Conservation (phyloP, 1,284 basidiomycete species). For the Cutaneotrichosporon dermatis region DNA sequence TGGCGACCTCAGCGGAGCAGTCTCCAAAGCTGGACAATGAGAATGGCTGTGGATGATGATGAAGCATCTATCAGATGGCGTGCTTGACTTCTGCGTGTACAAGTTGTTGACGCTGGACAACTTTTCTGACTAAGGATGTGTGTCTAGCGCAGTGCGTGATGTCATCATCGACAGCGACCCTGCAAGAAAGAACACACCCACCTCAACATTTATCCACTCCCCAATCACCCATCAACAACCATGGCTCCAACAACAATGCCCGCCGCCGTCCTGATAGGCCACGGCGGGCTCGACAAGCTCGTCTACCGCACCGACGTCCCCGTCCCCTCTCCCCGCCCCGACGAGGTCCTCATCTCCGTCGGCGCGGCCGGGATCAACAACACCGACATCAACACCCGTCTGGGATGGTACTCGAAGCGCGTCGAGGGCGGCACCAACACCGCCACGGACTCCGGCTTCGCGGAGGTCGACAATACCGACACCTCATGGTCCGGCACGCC, state of each 20-base stretch:
- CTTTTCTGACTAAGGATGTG: too few relatives aligned
- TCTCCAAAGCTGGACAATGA: too few relatives aligned
- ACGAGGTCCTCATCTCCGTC: slow-evolving; percentile 6
- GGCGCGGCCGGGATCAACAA: slow-evolving; percentile 7
- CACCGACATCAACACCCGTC: slow-evolving; percentile 12
- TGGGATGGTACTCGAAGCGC: slow-evolving; percentile 9
- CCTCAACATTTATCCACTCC: too few relatives aligned
- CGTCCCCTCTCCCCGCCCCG: neutral
- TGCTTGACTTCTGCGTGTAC: too few relatives aligned
- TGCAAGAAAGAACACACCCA: too few relatives aligned
- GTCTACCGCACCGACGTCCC: slow-evolving; percentile 5
- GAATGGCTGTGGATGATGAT: too few relatives aligned
- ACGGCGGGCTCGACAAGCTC: slow-evolving; percentile 7
- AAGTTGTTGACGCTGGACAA: too few relatives aligned
- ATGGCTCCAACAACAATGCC: neutral
- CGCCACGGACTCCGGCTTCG: neutral
- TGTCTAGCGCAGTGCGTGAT: too few relatives aligned
- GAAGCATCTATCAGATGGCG: too few relatives aligned
- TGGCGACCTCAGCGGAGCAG: too few relatives aligned
- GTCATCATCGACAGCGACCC: too few relatives aligned
- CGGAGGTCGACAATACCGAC: neutral
- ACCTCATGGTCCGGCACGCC: slow-evolving; percentile 5
- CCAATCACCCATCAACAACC: neutral
- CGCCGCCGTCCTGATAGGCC: slow-evolving; percentile 4
- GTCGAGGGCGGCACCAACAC: neutral